phyloP scores from a whole-genome alignment of 2,329 filamentous ascomycete species.

The Cladosporium cucumerinum region DNA sequence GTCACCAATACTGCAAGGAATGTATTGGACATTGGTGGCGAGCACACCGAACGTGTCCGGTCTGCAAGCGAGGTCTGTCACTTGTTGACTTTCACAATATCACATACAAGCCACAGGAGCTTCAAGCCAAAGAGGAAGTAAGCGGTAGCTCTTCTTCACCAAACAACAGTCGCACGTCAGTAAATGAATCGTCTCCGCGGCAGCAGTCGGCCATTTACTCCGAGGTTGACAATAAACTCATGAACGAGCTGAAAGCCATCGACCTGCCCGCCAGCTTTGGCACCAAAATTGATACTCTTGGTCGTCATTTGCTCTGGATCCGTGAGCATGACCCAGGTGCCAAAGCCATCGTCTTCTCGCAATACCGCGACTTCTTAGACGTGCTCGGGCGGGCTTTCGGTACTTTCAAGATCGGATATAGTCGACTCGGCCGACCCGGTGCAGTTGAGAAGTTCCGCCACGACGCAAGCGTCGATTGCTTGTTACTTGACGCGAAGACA shows the following conservation, averaged over 20 bases:
- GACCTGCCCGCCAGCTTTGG: constrained; percentile 70
- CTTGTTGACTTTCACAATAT: constrained; percentile 76
- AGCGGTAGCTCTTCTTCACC: constrained; percentile 19
- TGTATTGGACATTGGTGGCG: constrained; percentile 79
- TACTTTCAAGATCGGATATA: constrained; percentile 69
- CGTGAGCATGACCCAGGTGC: constrained; percentile 78
- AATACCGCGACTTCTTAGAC: constrained; percentile 77
- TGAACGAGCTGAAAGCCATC: constrained; percentile 78
- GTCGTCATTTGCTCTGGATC: constrained; percentile 79
- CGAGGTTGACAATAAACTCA: constrained; percentile 65
- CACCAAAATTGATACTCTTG: constrained; percentile 77
- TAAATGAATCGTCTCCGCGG: neutral
- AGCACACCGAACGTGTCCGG: constrained; percentile 71
- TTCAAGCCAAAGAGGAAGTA: constrained; percentile 62
- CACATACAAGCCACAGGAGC: constrained; percentile 70
- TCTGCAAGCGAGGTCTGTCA: constrained; percentile 71
- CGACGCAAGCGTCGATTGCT: constrained; percentile 71
- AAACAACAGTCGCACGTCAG: neutral
- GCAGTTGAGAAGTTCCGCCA: constrained; percentile 75
- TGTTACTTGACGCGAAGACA: constrained; percentile 83
- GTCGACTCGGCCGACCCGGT: constrained; percentile 63
- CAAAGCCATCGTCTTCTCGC: constrained; percentile 92
- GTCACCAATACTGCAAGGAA: constrained; percentile 87
- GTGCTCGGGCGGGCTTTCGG: constrained; percentile 69
- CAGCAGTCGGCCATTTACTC: constrained; percentile 62